Conservation (phyloP, 306 rosid genomes). For the Castanea sativa region DNA sequence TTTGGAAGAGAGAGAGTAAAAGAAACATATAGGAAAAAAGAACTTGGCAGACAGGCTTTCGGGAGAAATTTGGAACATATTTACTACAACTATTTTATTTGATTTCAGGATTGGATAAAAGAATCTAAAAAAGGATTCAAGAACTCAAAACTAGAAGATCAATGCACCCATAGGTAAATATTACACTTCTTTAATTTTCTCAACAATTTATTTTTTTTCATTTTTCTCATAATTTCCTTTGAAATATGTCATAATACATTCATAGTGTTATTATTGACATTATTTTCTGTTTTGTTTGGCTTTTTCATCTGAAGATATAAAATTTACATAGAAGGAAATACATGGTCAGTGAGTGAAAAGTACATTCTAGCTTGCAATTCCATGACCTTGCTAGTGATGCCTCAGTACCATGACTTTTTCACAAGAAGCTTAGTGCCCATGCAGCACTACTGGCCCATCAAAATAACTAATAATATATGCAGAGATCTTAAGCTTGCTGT, state of each 20-base stretch:
- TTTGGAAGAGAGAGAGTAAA: too few species aligned
- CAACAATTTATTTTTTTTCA: neutral
- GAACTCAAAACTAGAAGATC: constrained; percentile 41
- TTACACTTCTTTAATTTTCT: neutral
- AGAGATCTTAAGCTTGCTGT: constrained; percentile 42
- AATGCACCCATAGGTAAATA: constrained; percentile 41
- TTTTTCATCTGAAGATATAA: constrained; percentile 39
- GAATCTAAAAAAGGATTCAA: constrained; percentile 22
- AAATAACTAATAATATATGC: constrained; percentile 29
- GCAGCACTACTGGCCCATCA: constrained; percentile 49
- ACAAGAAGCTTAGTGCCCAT: constrained; percentile 43
- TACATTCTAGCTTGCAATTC: constrained; percentile 55
- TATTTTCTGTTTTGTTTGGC: neutral
- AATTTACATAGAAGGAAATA: constrained; percentile 45
- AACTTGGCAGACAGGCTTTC: too few species aligned
- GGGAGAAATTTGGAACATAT: too few species aligned
- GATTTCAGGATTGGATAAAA: constrained; percentile 27
- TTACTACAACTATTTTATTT: neutral
- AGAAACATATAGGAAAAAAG: too few species aligned
- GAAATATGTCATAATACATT: neutral
- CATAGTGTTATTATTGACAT: neutral
- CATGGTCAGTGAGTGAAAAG: constrained; percentile 60
- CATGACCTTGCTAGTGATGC: constrained; percentile 44
- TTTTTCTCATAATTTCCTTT: neutral
- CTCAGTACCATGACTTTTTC: constrained; percentile 39